Conservation (phyloP, 352 stramenopile species). For the Phytophthora hibernalis region DNA sequence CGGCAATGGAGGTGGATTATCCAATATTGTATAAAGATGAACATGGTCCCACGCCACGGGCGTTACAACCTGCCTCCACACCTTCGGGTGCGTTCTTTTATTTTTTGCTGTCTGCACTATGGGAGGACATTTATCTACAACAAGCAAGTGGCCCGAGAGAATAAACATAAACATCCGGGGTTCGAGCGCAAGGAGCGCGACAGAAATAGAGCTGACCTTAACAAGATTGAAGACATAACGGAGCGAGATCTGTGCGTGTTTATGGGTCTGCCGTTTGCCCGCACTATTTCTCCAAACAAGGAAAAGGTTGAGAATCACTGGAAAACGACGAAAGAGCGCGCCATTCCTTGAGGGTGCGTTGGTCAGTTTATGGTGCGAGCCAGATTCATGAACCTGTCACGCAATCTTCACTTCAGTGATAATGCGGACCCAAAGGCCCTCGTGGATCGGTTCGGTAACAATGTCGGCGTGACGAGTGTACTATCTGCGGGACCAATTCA, state of each 20-base stretch:
- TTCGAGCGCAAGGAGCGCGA: constrained; percentile 2
- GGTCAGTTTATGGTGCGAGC: constrained; percentile 15
- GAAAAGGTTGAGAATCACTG: constrained; percentile 13
- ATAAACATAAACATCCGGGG: neutral
- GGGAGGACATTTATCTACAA: constrained; percentile 1
- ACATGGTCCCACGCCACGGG: neutral
- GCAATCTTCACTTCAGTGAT: constrained; percentile 21
- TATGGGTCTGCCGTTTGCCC: constrained; percentile 8
- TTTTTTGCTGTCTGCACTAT: constrained; percentile 1
- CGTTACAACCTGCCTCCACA: neutral
- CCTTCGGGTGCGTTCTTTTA: constrained; percentile 6
- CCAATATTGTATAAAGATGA: neutral
- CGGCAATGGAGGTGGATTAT: neutral
- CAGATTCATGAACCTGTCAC: constrained; percentile 17
- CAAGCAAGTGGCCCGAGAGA: neutral
- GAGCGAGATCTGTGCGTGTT: constrained; percentile 11
- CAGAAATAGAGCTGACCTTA: neutral
- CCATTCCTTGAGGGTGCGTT: constrained; percentile 23
- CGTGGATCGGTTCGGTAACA: neutral
- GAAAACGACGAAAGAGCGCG: constrained; percentile 15
- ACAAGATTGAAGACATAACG: neutral
- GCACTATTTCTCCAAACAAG: constrained; percentile 15
- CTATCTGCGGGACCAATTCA: neutral
- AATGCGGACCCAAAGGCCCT: neutral
- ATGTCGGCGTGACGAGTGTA: neutral